Percentiles rank a stretch among this genome's conserved stretches.
phyloP scores from a whole-genome alignment of 208 protist genomes.

The Trypanosoma conorhini region DNA sequence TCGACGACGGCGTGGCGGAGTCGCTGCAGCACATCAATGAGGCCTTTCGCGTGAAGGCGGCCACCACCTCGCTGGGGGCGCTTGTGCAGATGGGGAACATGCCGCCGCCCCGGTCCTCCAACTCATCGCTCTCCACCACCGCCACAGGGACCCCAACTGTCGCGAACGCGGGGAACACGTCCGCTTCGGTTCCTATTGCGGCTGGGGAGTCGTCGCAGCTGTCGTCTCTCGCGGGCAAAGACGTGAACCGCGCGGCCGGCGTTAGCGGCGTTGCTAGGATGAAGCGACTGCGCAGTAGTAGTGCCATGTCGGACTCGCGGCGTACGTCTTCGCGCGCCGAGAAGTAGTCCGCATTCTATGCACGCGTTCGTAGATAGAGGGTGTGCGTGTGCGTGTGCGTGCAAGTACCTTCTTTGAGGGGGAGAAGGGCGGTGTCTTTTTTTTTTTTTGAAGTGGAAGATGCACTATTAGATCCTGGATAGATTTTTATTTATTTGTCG shows the following conservation, averaged over 20 bases:
- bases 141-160: not conserved
- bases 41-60: slow-evolving; percentile 25
- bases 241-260: slow-evolving; percentile 9
- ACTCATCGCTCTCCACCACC: slow-evolving; percentile 17
- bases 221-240: slow-evolving; percentile 8
- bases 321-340: slow-evolving; percentile 11
- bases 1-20: slow-evolving; percentile 27
- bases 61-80: slow-evolving; percentile 24
- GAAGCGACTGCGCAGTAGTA: slow-evolving; percentile 26
- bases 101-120: slow-evolving; percentile 15
- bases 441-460: not conserved
- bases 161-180: not conserved
- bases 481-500: not conserved
- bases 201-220: not conserved
- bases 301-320: slow-evolving; percentile 21
- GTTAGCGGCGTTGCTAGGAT: not conserved
- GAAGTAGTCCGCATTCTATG: not conserved
- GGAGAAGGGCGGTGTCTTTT: not conserved
- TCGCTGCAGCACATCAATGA: slow-evolving; percentile 48
- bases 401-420: not conserved
- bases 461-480: slow-evolving; percentile 3
- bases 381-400: not conserved
- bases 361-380: not conserved
- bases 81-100: slow-evolving; percentile 24
- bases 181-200: not conserved